Evolutionary conservation across 768 basidiomycete genomes (phyloP), one percentile per base, ranked within the genome.

Genomic region (Guyanaporus albipodus): DNA sequence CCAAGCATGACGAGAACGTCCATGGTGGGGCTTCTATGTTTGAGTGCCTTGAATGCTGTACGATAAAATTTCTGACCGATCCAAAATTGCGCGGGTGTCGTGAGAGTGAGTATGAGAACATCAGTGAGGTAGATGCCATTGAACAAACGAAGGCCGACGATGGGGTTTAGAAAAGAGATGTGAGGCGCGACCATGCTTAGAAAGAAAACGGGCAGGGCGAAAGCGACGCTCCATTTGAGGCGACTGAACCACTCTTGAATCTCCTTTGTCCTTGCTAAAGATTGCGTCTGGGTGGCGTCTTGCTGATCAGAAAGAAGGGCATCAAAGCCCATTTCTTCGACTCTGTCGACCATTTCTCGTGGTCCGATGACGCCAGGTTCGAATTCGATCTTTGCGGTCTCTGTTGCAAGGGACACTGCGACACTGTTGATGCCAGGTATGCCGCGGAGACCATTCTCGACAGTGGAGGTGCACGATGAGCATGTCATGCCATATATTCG

Each of bases 1-100:
- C 95, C 96, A 27, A 98, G 77, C 69, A 93, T 89, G 60, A 99
- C 81, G 36, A 99, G 87, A 32, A 98, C 92, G 64, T 99, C 96
- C 95, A 99, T 99, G 2, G 95, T 99, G 7, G 93, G 89, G 8
- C 82, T 78, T 23, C 82, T 78, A 66, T 99, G 96, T 63, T 81
- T 88, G 42, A 98, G 71, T 5, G 93, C 83, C 67, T 94, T 95
- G 74, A 78, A 96, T 8, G 96, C 93, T 51, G 83, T 88, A 34
- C 76, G 76, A 66, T 96, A 95, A 69, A 97, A 97, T 54, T 83
- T 83, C 44, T 69, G 70, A 3, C 92, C 96, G 31, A 98, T 74
- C 83, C 88, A 95, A 58, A 92, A 90, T 62, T 98, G 96, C 3
- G 91, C 83, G 6, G 94, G 94, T 3, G 94, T 86, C 8, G 92